Evolutionary conservation across 129 eudicot species (phyloP), one percentile per base, ranked within the genome.

Genomic region (Centella asiatica): DNA sequence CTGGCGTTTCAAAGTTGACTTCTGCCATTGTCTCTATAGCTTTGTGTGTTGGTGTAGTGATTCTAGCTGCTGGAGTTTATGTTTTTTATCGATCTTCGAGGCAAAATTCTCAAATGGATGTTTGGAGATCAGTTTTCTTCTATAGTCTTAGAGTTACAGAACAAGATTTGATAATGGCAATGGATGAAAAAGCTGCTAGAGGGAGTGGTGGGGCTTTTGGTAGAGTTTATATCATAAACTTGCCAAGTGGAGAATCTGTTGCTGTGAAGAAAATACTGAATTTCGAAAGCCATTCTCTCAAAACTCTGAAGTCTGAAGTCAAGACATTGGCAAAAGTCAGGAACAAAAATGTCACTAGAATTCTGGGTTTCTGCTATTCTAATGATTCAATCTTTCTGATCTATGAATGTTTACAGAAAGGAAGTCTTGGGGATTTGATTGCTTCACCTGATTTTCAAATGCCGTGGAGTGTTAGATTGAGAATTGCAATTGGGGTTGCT

Each of bases 201-300:
- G 80, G 80, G 54, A 66, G 53, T 69, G 83, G 77, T 14, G 94
- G 95, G 40, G 72, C 69, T 60, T 81, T 90, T 49, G 97, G 97
- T 25, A 77, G 79, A 73, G 89, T 86, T 69, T 78, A 83, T 73
- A 73, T 81, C 6, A 68, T 90, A 31, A 81, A 71, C 49, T 77
- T 90, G 58, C 97, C 97, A 26, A 86, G 89, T 77, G 84, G 94
- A 27, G 97, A 90, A 71, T 81, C 72, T 49, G 72, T 90, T 50
- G 89, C 85, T 22, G 87, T 90, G 40, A 90, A 86, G 64, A 86
- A 71, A 81, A 63, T 90, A 32, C 53, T 57, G 13, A 75, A 70
- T 39, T 74, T 80, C 29, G 73, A 66, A 64, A 76, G 68, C 74
- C 87, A 79, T n/a, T 86, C 95, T 20, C 71, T 80, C 34, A 90